These are phyloP conservation scores for Cyclotella atomus DNA, from an alignment of 108 stramenopile genomes.

Conservation along the genomic window DNA sequence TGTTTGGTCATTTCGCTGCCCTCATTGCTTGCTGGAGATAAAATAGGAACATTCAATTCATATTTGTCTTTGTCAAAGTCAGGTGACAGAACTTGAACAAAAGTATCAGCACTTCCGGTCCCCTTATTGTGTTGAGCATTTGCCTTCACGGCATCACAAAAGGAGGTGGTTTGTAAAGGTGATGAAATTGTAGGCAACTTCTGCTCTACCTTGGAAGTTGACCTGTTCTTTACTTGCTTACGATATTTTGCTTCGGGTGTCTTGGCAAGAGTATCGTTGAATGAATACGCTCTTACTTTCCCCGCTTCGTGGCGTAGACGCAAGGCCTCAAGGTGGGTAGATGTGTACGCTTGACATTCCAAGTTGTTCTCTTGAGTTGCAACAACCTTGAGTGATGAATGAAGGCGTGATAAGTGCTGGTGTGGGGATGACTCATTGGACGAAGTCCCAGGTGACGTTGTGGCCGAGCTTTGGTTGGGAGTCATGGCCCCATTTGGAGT, in stretches of 20 bases:
- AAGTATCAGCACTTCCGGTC: constrained; percentile 24
- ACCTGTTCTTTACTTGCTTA: not conserved
- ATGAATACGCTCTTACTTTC: constrained; percentile 37
- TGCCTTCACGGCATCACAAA: constrained; percentile 29
- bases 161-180: constrained; percentile 9
- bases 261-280: constrained; percentile 17
- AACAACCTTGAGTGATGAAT: constrained; percentile 1
- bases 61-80: not conserved
- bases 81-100: constrained; percentile 15
- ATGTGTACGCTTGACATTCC: constrained; percentile 41
- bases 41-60: not conserved
- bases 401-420: not conserved
- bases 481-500: not conserved
- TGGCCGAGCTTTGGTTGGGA: not conserved
- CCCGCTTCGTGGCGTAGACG: constrained; percentile 37
- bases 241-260: not conserved
- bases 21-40: not conserved
- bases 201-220: not conserved
- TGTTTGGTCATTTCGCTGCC: not conserved
- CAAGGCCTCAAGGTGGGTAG: constrained; percentile 34
- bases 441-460: not conserved
- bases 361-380: constrained; percentile 19
- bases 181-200: constrained; percentile 24
- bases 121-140: constrained; percentile 9
- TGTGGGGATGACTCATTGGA: constrained; percentile 11